Percentiles rank a stretch among this genome's conserved stretches.
These are phyloP conservation scores for Starmerella apis DNA, from an alignment of 805 yeast species.

Conservation along the genomic window DNA sequence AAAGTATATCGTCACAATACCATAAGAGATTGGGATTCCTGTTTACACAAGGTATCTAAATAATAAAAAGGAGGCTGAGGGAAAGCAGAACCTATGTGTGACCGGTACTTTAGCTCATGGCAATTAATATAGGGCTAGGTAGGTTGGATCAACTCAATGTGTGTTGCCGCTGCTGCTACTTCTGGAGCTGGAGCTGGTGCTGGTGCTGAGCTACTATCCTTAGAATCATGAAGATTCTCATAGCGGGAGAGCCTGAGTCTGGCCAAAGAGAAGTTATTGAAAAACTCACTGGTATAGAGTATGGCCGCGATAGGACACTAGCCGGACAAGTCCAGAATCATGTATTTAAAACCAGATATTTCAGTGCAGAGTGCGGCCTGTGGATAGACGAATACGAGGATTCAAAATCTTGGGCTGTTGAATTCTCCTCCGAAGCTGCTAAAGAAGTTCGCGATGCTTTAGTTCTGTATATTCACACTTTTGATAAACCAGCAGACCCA, in stretches of 20 bases:
- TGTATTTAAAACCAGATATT: conserved; percentile 30
- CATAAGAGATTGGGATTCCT: no score
- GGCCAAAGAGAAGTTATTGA: conserved; percentile 31
- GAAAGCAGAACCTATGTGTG: no score
- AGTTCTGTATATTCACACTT: conserved; percentile 30
- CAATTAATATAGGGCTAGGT: no score
- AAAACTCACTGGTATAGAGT: conserved; percentile 27
- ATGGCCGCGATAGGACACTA: conserved; percentile 4
- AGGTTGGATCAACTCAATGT: no score
- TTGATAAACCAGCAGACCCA: conserved; percentile 9
- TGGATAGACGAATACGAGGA: conserved; percentile 32
- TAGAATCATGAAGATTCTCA: conserved; percentile 24
- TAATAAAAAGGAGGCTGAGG: no score
- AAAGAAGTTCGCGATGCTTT: conserved; percentile 33
- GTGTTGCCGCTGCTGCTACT: no score
- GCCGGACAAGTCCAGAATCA: conserved; percentile 27
- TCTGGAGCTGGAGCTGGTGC: no score
- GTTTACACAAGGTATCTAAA: no score
- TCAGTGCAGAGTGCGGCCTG: conserved; percentile 29
- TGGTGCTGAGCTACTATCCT: no score
- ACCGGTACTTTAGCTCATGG: no score
- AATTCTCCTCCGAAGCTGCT: conserved; percentile 31
- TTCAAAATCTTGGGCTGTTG: conserved; percentile 28
- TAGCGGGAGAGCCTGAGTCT: conserved; percentile 30
- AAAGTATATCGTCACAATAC: no score